These are phyloP conservation scores for Mycena citricolor DNA, from an alignment of 1,284 basidiomycete genomes.

Conservation along the genomic window DNA sequence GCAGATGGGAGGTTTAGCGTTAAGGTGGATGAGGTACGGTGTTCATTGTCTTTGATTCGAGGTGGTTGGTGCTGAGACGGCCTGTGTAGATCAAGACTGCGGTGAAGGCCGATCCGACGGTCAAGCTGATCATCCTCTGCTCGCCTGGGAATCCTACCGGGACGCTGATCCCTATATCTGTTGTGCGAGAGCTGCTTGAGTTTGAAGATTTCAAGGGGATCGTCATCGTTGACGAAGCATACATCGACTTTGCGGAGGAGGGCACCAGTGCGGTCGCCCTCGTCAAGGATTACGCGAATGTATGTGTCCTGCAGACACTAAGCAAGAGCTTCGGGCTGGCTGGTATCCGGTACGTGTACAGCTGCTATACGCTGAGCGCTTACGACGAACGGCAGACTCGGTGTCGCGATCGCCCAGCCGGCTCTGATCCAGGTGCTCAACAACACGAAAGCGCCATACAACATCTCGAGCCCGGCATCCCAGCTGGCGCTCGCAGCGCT, in stretches of 20 bases:
- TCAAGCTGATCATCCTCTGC: conserved; percentile 94
- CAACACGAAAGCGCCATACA: conserved; percentile 98
- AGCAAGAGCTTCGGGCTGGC: conserved; percentile 97
- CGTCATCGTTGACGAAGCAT: conserved; percentile 95
- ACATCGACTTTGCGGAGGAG: conserved; percentile 86
- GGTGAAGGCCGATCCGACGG: conserved; percentile 64
- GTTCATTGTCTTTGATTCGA: not conserved
- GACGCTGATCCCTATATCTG: conserved; percentile 76
- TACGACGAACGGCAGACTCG: conserved; percentile 55
- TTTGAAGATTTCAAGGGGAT: conserved; percentile 87
- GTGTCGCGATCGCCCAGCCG: conserved; percentile 88
- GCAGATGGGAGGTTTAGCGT: conserved; percentile 79
- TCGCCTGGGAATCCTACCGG: conserved; percentile 98
- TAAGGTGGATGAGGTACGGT: conserved; percentile 69
- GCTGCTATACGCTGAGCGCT: conserved; percentile 20
- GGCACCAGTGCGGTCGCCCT: conserved; percentile 70
- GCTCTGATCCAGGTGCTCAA: conserved; percentile 88
- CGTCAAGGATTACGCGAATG: conserved; percentile 81
- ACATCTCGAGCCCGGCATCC: conserved; percentile 91
- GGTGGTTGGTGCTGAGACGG: conserved; percentile 4
- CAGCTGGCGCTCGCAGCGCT: conserved; percentile 81
- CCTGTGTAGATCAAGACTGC: conserved; percentile 67
- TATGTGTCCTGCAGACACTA: conserved; percentile 93
- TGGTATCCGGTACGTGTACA: conserved; percentile 80
- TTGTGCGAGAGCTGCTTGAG: conserved; percentile 75